A percentile compares a stretch with the other conserved stretches of the same genome.
These are phyloP conservation scores for Hemileccinum rubropunctum DNA, from an alignment of 768 basidiomycete species.

Conservation along the genomic window DNA sequence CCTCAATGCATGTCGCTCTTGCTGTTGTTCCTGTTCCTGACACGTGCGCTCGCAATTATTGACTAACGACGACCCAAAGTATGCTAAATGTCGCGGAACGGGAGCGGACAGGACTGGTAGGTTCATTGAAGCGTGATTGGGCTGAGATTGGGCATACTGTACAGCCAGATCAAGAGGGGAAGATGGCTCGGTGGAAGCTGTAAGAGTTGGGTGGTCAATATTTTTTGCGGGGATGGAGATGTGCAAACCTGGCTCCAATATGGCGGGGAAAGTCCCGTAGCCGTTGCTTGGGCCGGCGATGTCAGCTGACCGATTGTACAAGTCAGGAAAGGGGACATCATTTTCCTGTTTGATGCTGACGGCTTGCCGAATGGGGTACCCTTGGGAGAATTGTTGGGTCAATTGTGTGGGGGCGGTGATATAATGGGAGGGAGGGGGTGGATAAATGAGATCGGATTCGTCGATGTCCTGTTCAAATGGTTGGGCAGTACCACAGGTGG, in stretches of 20 bases:
- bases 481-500: conserved; percentile 14
- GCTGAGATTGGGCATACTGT: conserved; percentile 21
- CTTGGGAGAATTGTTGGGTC: conserved; percentile 19
- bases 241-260: conserved; percentile 32
- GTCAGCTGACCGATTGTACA: conserved; percentile 24
- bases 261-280: conserved; percentile 19
- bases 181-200: conserved; percentile 21
- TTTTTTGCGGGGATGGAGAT: not conserved
- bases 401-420: conserved; percentile 14
- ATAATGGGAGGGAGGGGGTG: conserved; percentile 25
- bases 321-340: conserved; percentile 25
- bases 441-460: conserved; percentile 24
- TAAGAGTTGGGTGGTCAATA: conserved; percentile 3
- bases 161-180: conserved; percentile 23
- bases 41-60: conserved; percentile 36
- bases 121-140: conserved; percentile 20
- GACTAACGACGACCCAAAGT: conserved; percentile 30
- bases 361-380: conserved; percentile 23
- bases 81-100: conserved; percentile 32
- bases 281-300: conserved; percentile 20
- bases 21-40: conserved; percentile 38
- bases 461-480: conserved; percentile 28
- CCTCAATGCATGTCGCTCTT: conserved; percentile 28
- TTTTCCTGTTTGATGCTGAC: conserved; percentile 28
- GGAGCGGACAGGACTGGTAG: conserved; percentile 29